Evolutionary conservation across 169 alveolate species (phyloP).

Genomic region (Plasmodium inui): DNA sequence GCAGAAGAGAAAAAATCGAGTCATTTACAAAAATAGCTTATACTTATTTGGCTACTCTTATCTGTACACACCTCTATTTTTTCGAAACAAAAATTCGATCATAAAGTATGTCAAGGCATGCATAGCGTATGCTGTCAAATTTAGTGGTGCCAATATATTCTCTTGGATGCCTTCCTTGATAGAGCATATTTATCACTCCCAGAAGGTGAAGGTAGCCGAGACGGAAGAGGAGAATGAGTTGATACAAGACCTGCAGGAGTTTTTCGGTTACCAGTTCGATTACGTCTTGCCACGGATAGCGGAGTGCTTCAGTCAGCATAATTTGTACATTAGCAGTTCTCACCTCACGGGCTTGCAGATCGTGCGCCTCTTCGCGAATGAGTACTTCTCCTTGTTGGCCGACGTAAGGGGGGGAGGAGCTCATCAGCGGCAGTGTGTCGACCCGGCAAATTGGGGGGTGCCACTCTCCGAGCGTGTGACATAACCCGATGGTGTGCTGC

Average conservation of each 20-base stretch:
- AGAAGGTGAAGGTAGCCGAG: slow-evolving; percentile 37
- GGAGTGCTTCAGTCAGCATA: slow-evolving; percentile 56
- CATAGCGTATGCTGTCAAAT: slow-evolving; percentile 65
- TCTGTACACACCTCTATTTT: slow-evolving; percentile 62
- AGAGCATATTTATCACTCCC: slow-evolving; percentile 57
- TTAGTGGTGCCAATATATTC: slow-evolving; percentile 38
- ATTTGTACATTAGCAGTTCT: slow-evolving; percentile 32
- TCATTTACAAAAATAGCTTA: slow-evolving; percentile 37
- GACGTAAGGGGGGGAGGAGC: slow-evolving; percentile 3
- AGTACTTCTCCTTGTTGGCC: slow-evolving; percentile 62
- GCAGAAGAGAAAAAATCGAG: slow-evolving; percentile 69
- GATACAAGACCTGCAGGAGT: slow-evolving; percentile 62
- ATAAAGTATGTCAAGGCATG: slow-evolving; percentile 69
- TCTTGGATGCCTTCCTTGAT: slow-evolving; percentile 71
- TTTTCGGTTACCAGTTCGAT: slow-evolving; percentile 45
- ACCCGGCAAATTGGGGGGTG: too few relatives aligned
- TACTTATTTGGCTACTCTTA: slow-evolving; percentile 61
- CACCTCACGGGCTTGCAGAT: slow-evolving; percentile 56
- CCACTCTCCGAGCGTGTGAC: background rate
- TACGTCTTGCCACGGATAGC: slow-evolving; percentile 57
- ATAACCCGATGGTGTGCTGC: background rate
- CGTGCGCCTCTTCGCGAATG: slow-evolving; percentile 39
- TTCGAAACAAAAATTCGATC: slow-evolving; percentile 55
- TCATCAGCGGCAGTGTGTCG: too few relatives aligned
- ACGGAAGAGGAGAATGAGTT: slow-evolving; percentile 43